Evolutionary conservation across 768 basidiomycete species (phyloP).

Genomic region (Collybiopsis luxurians): DNA sequence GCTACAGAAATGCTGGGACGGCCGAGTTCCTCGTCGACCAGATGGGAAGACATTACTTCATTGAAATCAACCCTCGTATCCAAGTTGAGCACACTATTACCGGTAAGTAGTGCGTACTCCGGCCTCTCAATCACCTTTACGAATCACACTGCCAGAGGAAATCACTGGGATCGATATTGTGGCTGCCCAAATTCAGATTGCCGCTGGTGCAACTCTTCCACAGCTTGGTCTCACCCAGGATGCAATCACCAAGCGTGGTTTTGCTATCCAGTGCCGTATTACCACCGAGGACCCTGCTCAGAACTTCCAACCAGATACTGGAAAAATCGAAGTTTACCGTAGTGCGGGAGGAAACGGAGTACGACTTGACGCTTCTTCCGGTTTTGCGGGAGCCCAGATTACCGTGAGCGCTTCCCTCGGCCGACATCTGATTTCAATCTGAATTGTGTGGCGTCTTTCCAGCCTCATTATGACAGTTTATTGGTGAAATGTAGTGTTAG

Average conservation of each 20-base stretch:
- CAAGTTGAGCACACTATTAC: constrained; percentile 99
- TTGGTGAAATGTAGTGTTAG: constrained; percentile 95
- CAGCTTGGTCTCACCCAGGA: constrained; percentile 96
- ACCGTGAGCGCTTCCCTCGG: constrained; percentile 55
- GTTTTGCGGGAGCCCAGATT: constrained; percentile 98
- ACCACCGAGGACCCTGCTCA: constrained; percentile 95
- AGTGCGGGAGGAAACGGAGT: constrained; percentile 99
- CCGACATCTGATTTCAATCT: background rate
- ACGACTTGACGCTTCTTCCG: constrained; percentile 93
- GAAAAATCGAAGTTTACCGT: constrained; percentile 99
- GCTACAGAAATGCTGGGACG: constrained; percentile 96
- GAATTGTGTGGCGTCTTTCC: constrained; percentile 9
- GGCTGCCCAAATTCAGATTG: constrained; percentile 98
- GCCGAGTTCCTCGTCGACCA: constrained; percentile 99
- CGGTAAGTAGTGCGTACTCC: constrained; percentile 44
- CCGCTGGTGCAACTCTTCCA: constrained; percentile 94
- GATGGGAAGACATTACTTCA: constrained; percentile 96
- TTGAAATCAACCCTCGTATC: constrained; percentile 99
- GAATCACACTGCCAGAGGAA: constrained; percentile 63
- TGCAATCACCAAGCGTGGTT: constrained; percentile 92
- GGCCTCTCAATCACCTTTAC: background rate
- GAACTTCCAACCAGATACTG: constrained; percentile 96
- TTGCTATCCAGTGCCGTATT: constrained; percentile 97
- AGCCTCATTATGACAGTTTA: constrained; percentile 98
- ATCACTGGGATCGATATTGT: constrained; percentile 99